A percentile compares a stretch with the other conserved stretches of the same genome.
These are phyloP conservation scores for Colletotrichum spinosum DNA, from an alignment of 2,329 filamentous ascomycete genomes.

Conservation along the genomic window DNA sequence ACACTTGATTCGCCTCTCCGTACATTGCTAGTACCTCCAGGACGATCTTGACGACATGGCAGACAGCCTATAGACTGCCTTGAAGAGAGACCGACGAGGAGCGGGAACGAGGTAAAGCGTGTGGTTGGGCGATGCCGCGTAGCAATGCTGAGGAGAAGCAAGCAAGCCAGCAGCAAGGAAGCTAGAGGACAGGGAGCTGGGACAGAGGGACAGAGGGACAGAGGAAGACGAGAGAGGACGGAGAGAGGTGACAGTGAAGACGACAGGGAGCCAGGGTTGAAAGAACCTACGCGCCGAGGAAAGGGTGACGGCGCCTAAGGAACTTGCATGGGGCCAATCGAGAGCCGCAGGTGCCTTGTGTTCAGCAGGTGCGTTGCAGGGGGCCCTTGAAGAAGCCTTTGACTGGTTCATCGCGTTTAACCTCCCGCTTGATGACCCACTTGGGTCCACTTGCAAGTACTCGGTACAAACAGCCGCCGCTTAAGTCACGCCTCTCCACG, in stretches of 20 bases:
- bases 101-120: constrained; percentile 29
- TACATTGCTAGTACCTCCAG: constrained; percentile 23
- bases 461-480: constrained; percentile 10
- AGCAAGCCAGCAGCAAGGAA: constrained; percentile 7
- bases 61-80: constrained; percentile 30
- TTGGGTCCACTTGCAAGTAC: constrained; percentile 3
- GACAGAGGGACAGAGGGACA: constrained; percentile 3
- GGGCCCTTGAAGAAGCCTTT: constrained; percentile 9
- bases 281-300: constrained; percentile 39
- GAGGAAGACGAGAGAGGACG: constrained; percentile 13
- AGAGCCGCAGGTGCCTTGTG: constrained; percentile 40
- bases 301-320: constrained; percentile 40
- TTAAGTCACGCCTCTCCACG: background rate
- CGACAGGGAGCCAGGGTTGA: constrained; percentile 31
- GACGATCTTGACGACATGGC: constrained; percentile 13
- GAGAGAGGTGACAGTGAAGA: background rate
- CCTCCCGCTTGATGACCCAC: constrained; percentile 34
- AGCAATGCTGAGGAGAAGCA: constrained; percentile 7
- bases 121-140: constrained; percentile 22
- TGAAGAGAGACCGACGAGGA: constrained; percentile 8
- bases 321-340: constrained; percentile 40
- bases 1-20: constrained; percentile 30
- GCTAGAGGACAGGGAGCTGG: background rate
- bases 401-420: constrained; percentile 35
- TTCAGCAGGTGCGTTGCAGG: constrained; percentile 34